Evolutionary conservation across 2,329 filamentous ascomycete species (phyloP).

Genomic region (Pseudogymnoascus sp.): DNA sequence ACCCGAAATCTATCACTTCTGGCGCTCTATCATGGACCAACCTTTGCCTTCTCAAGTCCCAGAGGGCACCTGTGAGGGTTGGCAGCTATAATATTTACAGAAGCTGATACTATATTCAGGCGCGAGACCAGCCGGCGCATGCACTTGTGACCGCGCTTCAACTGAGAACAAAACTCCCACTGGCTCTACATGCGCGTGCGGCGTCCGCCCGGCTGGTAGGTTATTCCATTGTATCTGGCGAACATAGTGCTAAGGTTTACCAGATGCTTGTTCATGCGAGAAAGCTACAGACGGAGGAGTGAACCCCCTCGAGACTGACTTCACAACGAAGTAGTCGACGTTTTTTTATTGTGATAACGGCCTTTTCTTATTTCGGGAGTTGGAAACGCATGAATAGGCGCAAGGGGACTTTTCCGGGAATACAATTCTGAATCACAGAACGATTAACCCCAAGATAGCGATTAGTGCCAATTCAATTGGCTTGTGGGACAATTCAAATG

Average conservation of each 20-base stretch:
- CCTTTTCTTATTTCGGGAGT: neutral
- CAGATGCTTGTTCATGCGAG: slow-evolving; percentile 74
- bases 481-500: neutral
- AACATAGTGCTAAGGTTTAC: slow-evolving; percentile 14
- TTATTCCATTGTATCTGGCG: slow-evolving; percentile 15
- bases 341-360: neutral
- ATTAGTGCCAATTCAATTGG: neutral
- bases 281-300: slow-evolving; percentile 56
- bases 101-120: slow-evolving; percentile 31
- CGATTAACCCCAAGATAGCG: neutral
- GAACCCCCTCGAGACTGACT: slow-evolving; percentile 71
- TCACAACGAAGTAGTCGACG: slow-evolving; percentile 54
- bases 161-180: slow-evolving; percentile 57
- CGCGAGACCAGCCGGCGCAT: slow-evolving; percentile 68
- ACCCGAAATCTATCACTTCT: slow-evolving; percentile 27
- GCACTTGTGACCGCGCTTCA: slow-evolving; percentile 67
- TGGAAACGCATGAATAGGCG: neutral
- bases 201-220: slow-evolving; percentile 62
- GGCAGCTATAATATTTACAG: slow-evolving; percentile 1
- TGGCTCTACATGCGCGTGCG: slow-evolving; percentile 66
- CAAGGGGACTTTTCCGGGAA: neutral
- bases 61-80: neutral
- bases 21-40: neutral
- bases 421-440: neutral
- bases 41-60: neutral